These are phyloP conservation scores for Cystofilobasidium bisporidii DNA, from an alignment of 768 basidiomycete species.

Conservation along the genomic window DNA sequence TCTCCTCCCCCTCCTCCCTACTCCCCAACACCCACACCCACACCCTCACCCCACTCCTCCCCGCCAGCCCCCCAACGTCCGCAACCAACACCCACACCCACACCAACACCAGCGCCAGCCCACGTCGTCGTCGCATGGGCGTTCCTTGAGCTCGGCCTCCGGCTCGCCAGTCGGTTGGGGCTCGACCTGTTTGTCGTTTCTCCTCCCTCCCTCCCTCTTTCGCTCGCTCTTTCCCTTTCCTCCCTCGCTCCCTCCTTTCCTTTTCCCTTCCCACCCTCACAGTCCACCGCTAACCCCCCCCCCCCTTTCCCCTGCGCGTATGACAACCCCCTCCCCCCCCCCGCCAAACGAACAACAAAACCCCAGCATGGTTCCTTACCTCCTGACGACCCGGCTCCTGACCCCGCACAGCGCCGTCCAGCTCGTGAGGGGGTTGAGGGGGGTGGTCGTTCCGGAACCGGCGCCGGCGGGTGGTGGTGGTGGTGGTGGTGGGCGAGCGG, in stretches of 20 bases:
- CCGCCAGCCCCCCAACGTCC: not conserved
- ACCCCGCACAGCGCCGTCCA: too few species aligned
- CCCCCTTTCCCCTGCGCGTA: slow-evolving; percentile 57
- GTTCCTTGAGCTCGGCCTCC: not conserved
- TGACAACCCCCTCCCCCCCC: slow-evolving; percentile 46
- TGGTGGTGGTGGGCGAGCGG: too few species aligned
- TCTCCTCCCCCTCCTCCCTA: too few species aligned
- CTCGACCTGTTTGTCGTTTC: not conserved
- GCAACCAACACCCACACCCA: not conserved
- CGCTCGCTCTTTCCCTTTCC: not conserved
- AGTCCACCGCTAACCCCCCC: too few species aligned
- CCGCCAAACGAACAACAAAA: too few species aligned
- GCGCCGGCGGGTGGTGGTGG: too few species aligned
- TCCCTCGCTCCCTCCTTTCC: not conserved
- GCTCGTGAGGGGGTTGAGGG: too few species aligned
- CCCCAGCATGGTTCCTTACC: too few species aligned
- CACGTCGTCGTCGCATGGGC: not conserved
- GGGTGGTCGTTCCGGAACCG: too few species aligned
- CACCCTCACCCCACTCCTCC: not conserved
- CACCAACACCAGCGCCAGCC: too few species aligned
- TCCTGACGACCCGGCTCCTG: too few species aligned
- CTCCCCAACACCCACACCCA: too few species aligned
- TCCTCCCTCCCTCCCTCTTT: not conserved
- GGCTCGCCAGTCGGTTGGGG: not conserved
- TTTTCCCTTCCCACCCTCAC: not conserved